These are phyloP conservation scores for Ogataea corticis DNA, from an alignment of 805 yeast genomes.

Conservation along the genomic window DNA sequence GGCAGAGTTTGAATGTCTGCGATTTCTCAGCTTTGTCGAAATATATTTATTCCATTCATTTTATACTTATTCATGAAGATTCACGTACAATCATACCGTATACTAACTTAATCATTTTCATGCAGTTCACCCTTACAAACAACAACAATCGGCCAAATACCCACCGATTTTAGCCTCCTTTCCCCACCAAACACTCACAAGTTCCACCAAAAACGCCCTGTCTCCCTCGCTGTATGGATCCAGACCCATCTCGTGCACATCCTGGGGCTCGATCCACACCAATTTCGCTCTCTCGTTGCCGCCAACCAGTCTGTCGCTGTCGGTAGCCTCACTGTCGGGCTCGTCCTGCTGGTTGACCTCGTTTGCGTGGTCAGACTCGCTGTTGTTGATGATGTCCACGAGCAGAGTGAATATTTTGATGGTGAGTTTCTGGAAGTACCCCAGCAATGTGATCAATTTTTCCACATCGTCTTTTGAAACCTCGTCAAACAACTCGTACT, in stretches of 20 bases:
- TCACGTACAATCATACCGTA: background rate
- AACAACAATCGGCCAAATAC: conserved; percentile 36
- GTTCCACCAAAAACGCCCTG: conserved; percentile 42
- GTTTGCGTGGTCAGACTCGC: conserved; percentile 23
- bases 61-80: background rate
- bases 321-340: conserved; percentile 11
- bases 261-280: conserved; percentile 42
- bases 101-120: too few relatives aligned
- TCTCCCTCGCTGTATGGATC: conserved; percentile 53
- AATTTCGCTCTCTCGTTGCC: conserved; percentile 5
- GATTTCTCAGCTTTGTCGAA: background rate
- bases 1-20: too few relatives aligned
- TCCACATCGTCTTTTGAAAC: conserved; percentile 25
- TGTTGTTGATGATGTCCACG: conserved; percentile 38
- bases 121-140: conserved; percentile 22
- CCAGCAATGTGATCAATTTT: conserved; percentile 38
- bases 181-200: conserved; percentile 51
- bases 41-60: background rate
- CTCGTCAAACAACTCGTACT: conserved; percentile 30
- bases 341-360: conserved; percentile 10
- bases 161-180: conserved; percentile 42
- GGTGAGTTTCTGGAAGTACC: conserved; percentile 53
- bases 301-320: conserved; percentile 9
- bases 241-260: conserved; percentile 56
- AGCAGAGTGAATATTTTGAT: conserved; percentile 42